phyloP scores from a whole-genome alignment of 2,329 filamentous ascomycete genomes.

The Helicocarpus griseus region DNA sequence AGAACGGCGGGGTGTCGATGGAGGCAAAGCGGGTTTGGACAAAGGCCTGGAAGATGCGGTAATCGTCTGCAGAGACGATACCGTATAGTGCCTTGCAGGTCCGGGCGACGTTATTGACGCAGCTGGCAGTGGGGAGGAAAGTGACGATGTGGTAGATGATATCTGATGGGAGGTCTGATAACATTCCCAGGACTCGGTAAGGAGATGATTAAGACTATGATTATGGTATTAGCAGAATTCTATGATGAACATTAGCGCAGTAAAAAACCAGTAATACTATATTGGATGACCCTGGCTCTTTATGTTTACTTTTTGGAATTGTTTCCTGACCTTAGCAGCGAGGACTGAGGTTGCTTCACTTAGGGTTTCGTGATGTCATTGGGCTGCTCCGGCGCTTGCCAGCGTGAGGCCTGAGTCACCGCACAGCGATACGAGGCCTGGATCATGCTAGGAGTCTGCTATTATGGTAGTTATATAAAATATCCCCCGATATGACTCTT shows the following conservation, averaged over 20 bases:
- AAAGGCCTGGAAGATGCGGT: slow-evolving; percentile 39
- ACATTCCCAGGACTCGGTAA: slow-evolving; percentile 15
- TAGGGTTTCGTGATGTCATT: neutral
- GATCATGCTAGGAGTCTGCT: no score
- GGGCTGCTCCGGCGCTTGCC: neutral
- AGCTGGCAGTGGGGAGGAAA: slow-evolving; percentile 37
- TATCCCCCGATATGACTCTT: no score
- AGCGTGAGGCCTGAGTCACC: neutral
- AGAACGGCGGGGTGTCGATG: slow-evolving; percentile 32
- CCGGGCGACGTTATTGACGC: slow-evolving; percentile 35
- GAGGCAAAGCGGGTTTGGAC: slow-evolving; percentile 40
- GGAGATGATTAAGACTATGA: neutral
- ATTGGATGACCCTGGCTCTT: neutral
- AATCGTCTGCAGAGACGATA: slow-evolving; percentile 39
- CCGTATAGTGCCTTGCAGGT: slow-evolving; percentile 38
- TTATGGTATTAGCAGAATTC: neutral
- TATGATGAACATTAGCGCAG: neutral
- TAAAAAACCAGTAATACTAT: neutral
- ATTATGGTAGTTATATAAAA: no score
- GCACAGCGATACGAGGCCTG: no score
- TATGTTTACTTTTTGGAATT: neutral
- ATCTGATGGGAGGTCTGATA: slow-evolving; percentile 31
- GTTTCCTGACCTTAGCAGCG: neutral
- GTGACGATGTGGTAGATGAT: slow-evolving; percentile 34
- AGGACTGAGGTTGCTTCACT: no score